These are phyloP conservation scores for Antarctomyces pellizariae DNA, from an alignment of 495 filamentous ascomycete species.

Conservation along the genomic window DNA sequence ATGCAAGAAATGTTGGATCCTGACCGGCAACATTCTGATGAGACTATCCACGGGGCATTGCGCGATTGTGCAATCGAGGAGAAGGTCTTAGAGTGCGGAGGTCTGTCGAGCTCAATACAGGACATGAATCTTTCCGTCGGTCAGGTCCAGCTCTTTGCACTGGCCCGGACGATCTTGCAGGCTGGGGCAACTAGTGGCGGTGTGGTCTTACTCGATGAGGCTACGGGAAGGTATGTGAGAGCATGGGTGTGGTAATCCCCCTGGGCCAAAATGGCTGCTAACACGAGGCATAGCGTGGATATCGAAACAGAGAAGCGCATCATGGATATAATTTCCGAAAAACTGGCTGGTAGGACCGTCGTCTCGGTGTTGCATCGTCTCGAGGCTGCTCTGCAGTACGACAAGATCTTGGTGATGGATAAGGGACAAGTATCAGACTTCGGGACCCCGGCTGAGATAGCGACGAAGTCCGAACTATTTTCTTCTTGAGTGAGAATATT, in stretches of 20 bases:
- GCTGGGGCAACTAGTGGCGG: too few relatives aligned
- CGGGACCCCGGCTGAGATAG: constrained; percentile 10
- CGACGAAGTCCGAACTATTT: too few relatives aligned
- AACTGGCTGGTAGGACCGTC: too few relatives aligned
- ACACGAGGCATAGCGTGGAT: too few relatives aligned
- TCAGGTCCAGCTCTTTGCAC: constrained; percentile 4
- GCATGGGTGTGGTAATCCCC: too few relatives aligned
- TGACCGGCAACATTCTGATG: not conserved
- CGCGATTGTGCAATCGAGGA: not conserved
- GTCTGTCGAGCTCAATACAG: constrained; percentile 3
- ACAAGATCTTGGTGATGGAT: constrained; percentile 22
- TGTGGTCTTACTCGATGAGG: constrained; percentile 4
- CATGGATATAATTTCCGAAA: too few relatives aligned
- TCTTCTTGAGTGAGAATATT: too few relatives aligned
- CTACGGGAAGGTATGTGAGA: constrained; percentile 1
- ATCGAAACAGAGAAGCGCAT: too few relatives aligned
- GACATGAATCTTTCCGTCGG: constrained; percentile 5
- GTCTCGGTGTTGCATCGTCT: too few relatives aligned
- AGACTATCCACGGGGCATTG: constrained; percentile 1
- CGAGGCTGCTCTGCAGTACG: constrained; percentile 21
- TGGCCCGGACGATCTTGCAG: constrained; percentile 3
- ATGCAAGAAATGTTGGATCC: constrained; percentile 9
- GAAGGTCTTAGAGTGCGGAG: not conserved
- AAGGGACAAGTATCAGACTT: constrained; percentile 16
- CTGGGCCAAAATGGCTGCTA: too few relatives aligned